These are phyloP conservation scores for Wallacemonas sp. DNA, from an alignment of 208 protist species.

Conservation along the genomic window DNA sequence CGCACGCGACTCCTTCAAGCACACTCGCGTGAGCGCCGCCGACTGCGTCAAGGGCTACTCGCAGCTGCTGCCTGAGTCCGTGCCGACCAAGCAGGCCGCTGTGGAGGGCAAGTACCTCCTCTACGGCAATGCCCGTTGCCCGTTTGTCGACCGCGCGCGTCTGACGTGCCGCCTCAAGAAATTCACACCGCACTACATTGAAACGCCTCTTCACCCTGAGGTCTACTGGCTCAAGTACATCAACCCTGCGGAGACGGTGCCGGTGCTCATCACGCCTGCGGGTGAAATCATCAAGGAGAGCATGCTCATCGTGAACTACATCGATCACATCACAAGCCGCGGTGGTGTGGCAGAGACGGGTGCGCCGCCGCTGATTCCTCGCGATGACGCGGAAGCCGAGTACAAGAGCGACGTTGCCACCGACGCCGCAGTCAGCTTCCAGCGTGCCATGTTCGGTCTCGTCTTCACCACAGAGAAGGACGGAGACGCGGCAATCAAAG, in stretches of 20 bases:
- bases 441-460: conserved; percentile 10
- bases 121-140: conserved; percentile 11
- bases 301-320: conserved; percentile 9
- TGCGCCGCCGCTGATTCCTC: not conserved
- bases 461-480: conserved; percentile 10
- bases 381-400: not conserved
- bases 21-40: not conserved
- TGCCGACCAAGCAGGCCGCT: not conserved
- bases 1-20: not conserved
- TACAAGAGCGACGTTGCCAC: conserved; percentile 1
- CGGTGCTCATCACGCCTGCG: not conserved
- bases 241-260: conserved; percentile 7
- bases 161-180: conserved; percentile 4
- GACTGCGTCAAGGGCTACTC: conserved; percentile 5
- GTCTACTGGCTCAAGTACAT: conserved; percentile 11
- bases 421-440: not conserved
- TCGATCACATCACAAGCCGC: conserved; percentile 10
- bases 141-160: conserved; percentile 7
- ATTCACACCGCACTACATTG: conserved; percentile 1
- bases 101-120: conserved; percentile 7
- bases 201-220: not conserved
- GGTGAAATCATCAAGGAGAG: conserved; percentile 11
- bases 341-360: not conserved
- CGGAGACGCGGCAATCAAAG: conserved; percentile 1
- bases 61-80: not conserved